Conservation (phyloP, 352 stramenopile genomes). For the Globisporangium viniferum region DNA sequence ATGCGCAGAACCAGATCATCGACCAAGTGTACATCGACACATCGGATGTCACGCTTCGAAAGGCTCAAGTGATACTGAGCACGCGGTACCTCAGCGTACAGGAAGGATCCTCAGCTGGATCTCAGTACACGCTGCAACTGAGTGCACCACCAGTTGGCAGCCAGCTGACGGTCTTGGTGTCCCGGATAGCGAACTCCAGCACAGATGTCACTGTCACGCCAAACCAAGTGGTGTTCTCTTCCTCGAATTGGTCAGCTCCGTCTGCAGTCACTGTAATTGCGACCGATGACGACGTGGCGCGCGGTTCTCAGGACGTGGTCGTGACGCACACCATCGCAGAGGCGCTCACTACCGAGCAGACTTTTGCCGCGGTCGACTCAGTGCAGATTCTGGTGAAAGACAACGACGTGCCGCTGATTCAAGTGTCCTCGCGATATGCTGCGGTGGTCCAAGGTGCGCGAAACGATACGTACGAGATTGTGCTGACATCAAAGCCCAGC, state of each 20-base stretch:
- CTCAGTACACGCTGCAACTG: conserved; percentile 39
- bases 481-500: conserved; percentile 38
- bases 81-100: conserved; percentile 19
- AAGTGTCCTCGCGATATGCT: conserved; percentile 44
- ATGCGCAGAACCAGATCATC: conserved; percentile 35
- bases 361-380: conserved; percentile 30
- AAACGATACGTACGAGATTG: conserved; percentile 55
- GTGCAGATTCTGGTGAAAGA: conserved; percentile 45
- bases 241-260: conserved; percentile 40
- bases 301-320: conserved; percentile 15
- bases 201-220: conserved; percentile 29
- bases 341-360: conserved; percentile 23
- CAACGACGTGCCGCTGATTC: conserved; percentile 50
- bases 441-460: conserved; percentile 40
- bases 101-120: conserved; percentile 25
- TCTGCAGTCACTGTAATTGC: conserved; percentile 26
- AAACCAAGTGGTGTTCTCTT: conserved; percentile 30
- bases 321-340: conserved; percentile 37
- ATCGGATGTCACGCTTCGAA: conserved; percentile 28
- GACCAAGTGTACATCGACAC: conserved; percentile 51
- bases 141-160: conserved; percentile 31
- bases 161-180: conserved; percentile 6
- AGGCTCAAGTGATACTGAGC: conserved; percentile 40
- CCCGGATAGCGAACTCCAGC: background rate
- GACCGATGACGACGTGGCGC: conserved; percentile 25